Base-by-base conservation (phyloP, 2,329 filamentous ascomycete genomes). In the Aspergillus costaricaensis region DNA sequence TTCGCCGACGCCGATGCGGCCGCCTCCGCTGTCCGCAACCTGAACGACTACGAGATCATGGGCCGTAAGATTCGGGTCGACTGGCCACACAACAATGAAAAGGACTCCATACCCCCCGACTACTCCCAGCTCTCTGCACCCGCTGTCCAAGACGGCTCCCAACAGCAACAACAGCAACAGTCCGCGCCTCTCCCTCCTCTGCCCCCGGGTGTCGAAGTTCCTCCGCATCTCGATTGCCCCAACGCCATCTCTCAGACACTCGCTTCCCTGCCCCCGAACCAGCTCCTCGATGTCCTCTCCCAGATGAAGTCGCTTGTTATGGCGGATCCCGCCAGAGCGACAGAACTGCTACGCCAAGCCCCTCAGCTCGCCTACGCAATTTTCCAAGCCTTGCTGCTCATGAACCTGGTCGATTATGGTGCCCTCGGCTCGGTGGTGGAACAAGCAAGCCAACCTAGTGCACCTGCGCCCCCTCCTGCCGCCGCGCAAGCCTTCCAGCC, bases 21-120 rank as follows among this genome's bases (percentile, higher is more conserved):
- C 32, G 92, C 94, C 39, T 96, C 92, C 2, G 95, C 95, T 2
- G 94, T 98, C 51, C 89, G 94, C 68, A 98, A 99, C 74, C 82
- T 98, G 55, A 96, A 98, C 80, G 92, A 96, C 76, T 89, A 92
- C 79, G 94, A 98, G 75, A 88, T 97, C 73, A 96, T 96, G 88
- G 92, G 92, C 58, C 87, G 95, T 70, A 96, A 96, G 77, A 85
- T 99, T 65, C 87, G 93, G 62, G 95, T 99, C 58, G 95, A 98
- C 77, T 99, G 96, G 78, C 95, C 91, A 61, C 96, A 96, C 76
- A 94, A 97, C 75, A 91, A 92, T 66, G 89, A 89, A 68, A 89
- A 87, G 63, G 88, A 88, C 62, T 87, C 90, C 59, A 86, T 81
- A 9, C 78, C 78, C 12, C 74, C 74, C 32, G 82, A 85, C 69